Conservation (phyloP, 2,329 filamentous ascomycete genomes). For the Neofusicoccum parvum region DNA sequence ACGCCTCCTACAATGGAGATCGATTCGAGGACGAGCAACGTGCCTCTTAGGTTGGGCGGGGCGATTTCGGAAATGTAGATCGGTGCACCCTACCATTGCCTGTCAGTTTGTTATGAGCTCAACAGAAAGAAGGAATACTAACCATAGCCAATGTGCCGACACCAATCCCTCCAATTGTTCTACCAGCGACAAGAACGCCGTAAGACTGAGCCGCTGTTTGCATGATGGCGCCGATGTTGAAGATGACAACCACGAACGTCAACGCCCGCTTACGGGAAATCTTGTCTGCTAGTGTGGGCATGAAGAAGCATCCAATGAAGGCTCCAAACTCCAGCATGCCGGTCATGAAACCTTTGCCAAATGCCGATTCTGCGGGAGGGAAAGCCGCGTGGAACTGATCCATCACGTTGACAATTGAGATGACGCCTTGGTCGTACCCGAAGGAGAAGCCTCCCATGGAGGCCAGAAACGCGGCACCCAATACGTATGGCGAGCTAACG, state of each 20-base stretch:
- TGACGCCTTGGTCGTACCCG: constrained; percentile 31
- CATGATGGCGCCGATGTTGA: constrained; percentile 48
- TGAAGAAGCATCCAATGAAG: constrained; percentile 40
- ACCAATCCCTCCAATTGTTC: constrained; percentile 35
- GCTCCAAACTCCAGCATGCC: constrained; percentile 47
- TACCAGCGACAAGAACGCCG: constrained; percentile 33
- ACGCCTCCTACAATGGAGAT: constrained; percentile 46
- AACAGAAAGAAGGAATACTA: constrained; percentile 5
- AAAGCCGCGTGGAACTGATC: constrained; percentile 46
- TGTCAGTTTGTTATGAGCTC: not conserved
- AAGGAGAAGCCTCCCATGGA: constrained; percentile 46
- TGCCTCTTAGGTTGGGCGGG: constrained; percentile 68
- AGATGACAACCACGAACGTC: constrained; percentile 48
- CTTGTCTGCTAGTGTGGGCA: constrained; percentile 43
- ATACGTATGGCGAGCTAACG: constrained; percentile 42
- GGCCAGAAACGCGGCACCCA: constrained; percentile 47
- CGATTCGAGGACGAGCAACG: constrained; percentile 47
- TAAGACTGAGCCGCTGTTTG: constrained; percentile 33
- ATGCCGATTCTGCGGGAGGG: constrained; percentile 35
- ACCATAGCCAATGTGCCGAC: constrained; percentile 33
- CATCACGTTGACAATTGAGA: constrained; percentile 50
- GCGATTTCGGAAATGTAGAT: constrained; percentile 81
- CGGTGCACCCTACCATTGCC: constrained; percentile 34
- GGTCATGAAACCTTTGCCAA: constrained; percentile 45
- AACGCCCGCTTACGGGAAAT: constrained; percentile 49